These are phyloP conservation scores for Xylariales sp. DNA, from an alignment of 2,329 filamentous ascomycete species.

Conservation along the genomic window DNA sequence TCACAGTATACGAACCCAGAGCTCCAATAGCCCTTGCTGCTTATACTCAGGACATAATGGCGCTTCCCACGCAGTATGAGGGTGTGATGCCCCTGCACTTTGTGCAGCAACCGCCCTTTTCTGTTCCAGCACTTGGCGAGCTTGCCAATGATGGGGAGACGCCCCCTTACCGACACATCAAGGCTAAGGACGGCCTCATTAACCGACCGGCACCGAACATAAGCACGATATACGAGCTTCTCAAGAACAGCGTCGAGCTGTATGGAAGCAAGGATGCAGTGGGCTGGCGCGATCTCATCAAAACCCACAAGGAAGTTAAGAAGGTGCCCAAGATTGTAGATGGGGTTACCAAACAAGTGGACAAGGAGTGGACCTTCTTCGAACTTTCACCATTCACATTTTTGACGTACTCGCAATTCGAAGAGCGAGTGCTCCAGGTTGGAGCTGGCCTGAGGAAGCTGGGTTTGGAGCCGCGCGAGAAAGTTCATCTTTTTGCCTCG, in stretches of 20 bases:
- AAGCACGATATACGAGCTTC: conserved; percentile 73
- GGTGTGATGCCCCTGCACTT: conserved; percentile 50
- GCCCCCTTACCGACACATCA: conserved; percentile 70
- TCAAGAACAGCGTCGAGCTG: conserved; percentile 62
- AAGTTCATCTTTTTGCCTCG: conserved; percentile 78
- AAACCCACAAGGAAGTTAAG: conserved; percentile 78
- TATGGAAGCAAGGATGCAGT: conserved; percentile 62
- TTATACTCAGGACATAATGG: neutral
- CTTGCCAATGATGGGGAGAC: conserved; percentile 75
- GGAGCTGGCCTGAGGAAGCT: conserved; percentile 72
- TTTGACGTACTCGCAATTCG: conserved; percentile 75
- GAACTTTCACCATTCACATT: conserved; percentile 77
- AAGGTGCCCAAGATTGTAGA: conserved; percentile 87
- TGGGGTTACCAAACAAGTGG: conserved; percentile 71
- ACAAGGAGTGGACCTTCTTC: conserved; percentile 89
- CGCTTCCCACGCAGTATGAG: conserved; percentile 12
- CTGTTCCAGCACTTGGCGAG: conserved; percentile 65
- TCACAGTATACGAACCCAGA: neutral
- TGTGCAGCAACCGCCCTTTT: conserved; percentile 69
- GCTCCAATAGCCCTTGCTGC: neutral
- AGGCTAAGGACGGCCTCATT: conserved; percentile 66
- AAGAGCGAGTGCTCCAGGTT: conserved; percentile 62
- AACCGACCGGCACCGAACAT: conserved; percentile 64
- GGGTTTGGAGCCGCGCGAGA: conserved; percentile 63
- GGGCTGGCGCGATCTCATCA: conserved; percentile 69